Base-by-base conservation (phyloP, 345 rosid genomes). In the Geranium brycei region DNA sequence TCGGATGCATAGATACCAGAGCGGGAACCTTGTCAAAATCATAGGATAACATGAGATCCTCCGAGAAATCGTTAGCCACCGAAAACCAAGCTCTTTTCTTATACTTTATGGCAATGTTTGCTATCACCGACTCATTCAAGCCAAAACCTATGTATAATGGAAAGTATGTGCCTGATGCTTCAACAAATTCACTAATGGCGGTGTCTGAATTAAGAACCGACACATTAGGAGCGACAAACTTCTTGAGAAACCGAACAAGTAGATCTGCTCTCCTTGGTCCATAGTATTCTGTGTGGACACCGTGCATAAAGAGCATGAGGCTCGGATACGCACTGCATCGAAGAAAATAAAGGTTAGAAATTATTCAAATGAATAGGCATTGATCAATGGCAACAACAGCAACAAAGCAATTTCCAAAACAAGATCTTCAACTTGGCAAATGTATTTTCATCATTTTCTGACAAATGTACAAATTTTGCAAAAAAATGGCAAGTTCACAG, bases 61-160 rank as follows among this genome's bases (percentile, higher is more conserved):
- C 97, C 3, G 99, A 85, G 79, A 77, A 84, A 75, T 77, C 85
- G 63, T 78, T 85, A 13, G 92, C 77, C 65, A 90, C 97, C 68
- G 92, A 80, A 78, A 90, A 86, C 99, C 99, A 90, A 13, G 97
- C 99, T 77, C 82, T 90, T 65, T 88, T 86, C 88, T 93, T 93
- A 51, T 88, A 87, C 83, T 88, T 88, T 1, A 61, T 65, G 19
- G 85, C 95, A 38, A 83, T 63, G 32, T 73, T 62, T 18, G 88
- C 72, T 31, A 88, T 68, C 57, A 75, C 57, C 0, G 81, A 73
- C 76, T 90, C 85, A 61, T 83, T 78, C 77, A 93, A 64, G 19
- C 88, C 92, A 62, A 93, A 93, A 62, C 99, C 96, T 19, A 90
- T 72, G 70, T 68, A 88, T 63, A 93, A 63, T 19, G 99, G 95